Evolutionary conservation across 2,329 filamentous ascomycete genomes (phyloP).

Genomic region (Nothophaeocryptopus gaeumannii): DNA sequence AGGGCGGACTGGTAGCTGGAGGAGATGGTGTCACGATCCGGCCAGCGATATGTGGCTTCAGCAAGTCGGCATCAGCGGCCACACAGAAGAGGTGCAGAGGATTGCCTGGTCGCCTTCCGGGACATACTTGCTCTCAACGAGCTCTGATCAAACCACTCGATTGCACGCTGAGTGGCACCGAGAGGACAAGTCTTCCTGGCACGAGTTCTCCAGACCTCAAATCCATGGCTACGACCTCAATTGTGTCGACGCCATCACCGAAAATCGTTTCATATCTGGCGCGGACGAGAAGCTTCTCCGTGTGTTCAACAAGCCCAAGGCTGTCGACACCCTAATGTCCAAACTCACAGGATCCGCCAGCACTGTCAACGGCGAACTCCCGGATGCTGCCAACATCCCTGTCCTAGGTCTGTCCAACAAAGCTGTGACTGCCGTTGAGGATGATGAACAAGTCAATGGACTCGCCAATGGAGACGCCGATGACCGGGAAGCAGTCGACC

Average conservation of each 20-base stretch:
- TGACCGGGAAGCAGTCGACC: constrained; percentile 55
- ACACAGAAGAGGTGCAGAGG: constrained; percentile 76
- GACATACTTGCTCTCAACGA: constrained; percentile 81
- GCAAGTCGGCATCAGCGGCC: constrained; percentile 74
- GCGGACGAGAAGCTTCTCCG: constrained; percentile 97
- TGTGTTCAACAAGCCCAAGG: constrained; percentile 86
- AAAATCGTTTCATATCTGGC: constrained; percentile 81
- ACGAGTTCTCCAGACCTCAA: constrained; percentile 91
- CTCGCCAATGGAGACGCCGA: constrained; percentile 44
- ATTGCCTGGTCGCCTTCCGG: constrained; percentile 81
- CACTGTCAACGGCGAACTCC: constrained; percentile 47
- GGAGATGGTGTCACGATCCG: constrained; percentile 69
- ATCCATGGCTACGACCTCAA: constrained; percentile 98
- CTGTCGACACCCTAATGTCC: constrained; percentile 65
- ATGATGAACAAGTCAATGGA: constrained; percentile 29
- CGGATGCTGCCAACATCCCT: constrained; percentile 90
- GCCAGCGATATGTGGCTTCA: constrained; percentile 70
- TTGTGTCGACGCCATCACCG: constrained; percentile 75
- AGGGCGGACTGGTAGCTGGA: constrained; percentile 89
- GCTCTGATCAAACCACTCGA: constrained; percentile 87
- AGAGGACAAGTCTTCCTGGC: constrained; percentile 63
- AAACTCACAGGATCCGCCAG: constrained; percentile 23
- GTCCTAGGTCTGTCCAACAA: constrained; percentile 96
- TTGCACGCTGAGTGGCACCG: constrained; percentile 77
- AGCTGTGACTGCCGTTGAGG: constrained; percentile 60